phyloP scores from a whole-genome alignment of 441 rosid species.

The Kokia cookei region DNA sequence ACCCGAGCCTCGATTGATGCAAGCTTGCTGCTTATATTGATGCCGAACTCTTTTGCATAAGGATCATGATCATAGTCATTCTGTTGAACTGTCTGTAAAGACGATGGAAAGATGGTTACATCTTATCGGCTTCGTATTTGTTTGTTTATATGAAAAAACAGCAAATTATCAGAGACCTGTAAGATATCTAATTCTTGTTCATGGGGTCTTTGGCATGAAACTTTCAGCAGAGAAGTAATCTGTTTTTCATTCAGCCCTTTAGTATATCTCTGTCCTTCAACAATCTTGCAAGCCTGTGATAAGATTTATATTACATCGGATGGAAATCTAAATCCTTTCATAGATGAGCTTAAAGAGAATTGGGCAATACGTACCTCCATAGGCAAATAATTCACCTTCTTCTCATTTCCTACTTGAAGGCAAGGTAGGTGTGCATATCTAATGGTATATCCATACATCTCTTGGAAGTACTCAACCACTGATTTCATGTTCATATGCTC shows the following conservation, averaged over 20 bases:
- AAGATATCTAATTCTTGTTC: constrained; percentile 37
- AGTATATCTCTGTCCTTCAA: constrained; percentile 44
- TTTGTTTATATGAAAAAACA: neutral
- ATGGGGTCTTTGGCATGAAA: constrained; percentile 43
- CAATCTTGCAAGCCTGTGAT: constrained; percentile 43
- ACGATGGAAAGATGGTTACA: neutral
- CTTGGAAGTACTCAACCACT: constrained; percentile 44
- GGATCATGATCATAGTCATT: constrained; percentile 30
- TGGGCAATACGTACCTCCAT: constrained; percentile 32
- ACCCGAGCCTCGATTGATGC: constrained; percentile 37
- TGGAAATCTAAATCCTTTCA: neutral
- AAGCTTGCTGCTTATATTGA: constrained; percentile 26
- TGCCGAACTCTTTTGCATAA: constrained; percentile 35
- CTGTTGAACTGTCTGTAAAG: constrained; percentile 26
- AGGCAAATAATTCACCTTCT: constrained; percentile 40
- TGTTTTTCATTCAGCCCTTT: constrained; percentile 47
- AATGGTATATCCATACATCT: constrained; percentile 35
- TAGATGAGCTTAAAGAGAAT: neutral
- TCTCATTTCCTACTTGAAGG: constrained; percentile 46
- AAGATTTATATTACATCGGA: neutral
- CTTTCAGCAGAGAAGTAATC: constrained; percentile 39
- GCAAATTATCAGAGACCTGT: constrained; percentile 22
- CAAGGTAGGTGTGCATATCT: constrained; percentile 35
- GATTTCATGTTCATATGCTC: constrained; percentile 43
- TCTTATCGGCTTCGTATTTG: neutral